Conservation (phyloP, 768 basidiomycete genomes). For the Auricularia cornea region DNA sequence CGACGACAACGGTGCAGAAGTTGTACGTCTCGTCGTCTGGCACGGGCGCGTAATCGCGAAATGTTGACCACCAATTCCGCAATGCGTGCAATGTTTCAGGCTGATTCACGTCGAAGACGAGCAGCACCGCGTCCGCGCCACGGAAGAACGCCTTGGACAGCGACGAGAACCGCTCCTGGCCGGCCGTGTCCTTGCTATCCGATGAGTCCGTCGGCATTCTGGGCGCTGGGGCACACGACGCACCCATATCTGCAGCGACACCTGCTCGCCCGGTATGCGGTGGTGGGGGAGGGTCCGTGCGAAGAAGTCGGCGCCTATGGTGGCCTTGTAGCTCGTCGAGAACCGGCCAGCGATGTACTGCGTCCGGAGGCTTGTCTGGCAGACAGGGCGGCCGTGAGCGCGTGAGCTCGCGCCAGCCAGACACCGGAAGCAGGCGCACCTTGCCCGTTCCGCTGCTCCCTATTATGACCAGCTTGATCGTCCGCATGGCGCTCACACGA, state of each 20-base stretch:
- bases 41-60: constrained; percentile 57
- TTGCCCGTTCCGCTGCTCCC: constrained; percentile 83
- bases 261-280: constrained; percentile 37
- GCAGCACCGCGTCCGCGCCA: constrained; percentile 71
- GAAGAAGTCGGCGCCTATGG: constrained; percentile 87
- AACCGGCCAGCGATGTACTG: constrained; percentile 74
- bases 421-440: constrained; percentile 11
- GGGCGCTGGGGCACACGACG: neutral
- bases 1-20: constrained; percentile 60
- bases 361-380: constrained; percentile 16
- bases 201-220: neutral
- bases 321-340: constrained; percentile 69
- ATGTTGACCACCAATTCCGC: constrained; percentile 72
- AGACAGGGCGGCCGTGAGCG: neutral
- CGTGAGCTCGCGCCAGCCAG: neutral
- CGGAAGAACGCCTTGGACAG: constrained; percentile 79
- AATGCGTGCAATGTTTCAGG: constrained; percentile 52
- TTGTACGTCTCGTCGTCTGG: constrained; percentile 50
- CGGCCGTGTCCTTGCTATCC: constrained; percentile 61
- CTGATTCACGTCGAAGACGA: constrained; percentile 73
- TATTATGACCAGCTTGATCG: constrained; percentile 74
- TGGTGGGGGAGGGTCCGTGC: constrained; percentile 63
- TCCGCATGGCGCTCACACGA: constrained; percentile 38
- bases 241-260: constrained; percentile 67
- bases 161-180: constrained; percentile 81